These are phyloP conservation scores for Actinomortierella ambigua DNA, from an alignment of 371 early-diverging fungal species.

Conservation along the genomic window DNA sequence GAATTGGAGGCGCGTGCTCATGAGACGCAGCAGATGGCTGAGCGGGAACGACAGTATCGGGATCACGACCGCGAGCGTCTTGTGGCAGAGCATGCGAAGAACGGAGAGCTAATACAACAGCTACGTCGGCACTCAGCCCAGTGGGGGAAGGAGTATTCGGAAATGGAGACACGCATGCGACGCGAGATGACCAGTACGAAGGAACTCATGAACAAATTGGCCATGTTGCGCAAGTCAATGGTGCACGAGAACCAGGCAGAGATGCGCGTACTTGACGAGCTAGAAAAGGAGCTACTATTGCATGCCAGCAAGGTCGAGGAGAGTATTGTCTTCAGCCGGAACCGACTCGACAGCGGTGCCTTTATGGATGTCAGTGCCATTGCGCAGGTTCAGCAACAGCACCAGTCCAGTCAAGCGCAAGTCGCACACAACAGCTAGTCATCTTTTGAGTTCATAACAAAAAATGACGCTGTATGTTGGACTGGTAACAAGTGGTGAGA, in stretches of 20 bases:
- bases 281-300: slow-evolving; percentile 14
- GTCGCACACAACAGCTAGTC: too few species aligned
- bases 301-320: slow-evolving; percentile 12
- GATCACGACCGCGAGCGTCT: slow-evolving; percentile 4
- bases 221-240: too few species aligned
- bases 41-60: not conserved
- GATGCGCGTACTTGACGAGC: too few species aligned
- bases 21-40: not conserved
- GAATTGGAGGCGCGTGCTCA: slow-evolving; percentile 5
- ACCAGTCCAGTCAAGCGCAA: too few species aligned
- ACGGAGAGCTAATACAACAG: slow-evolving; percentile 8
- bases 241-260: too few species aligned
- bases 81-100: slow-evolving; percentile 5
- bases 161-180: slow-evolving; percentile 3
- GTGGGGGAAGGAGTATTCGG: slow-evolving; percentile 6
- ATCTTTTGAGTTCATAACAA: too few species aligned
- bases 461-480: too few species aligned
- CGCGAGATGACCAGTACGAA: too few species aligned
- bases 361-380: slow-evolving; percentile 8
- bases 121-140: not conserved
- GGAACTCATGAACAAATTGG: too few species aligned
- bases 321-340: slow-evolving; percentile 9
- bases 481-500: too few species aligned
- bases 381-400: too few species aligned
- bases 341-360: slow-evolving; percentile 26